Evolutionary conservation across 331 rosid species (phyloP), one percentile per base, ranked within the genome.

Genomic region (Saraca asoca): DNA sequence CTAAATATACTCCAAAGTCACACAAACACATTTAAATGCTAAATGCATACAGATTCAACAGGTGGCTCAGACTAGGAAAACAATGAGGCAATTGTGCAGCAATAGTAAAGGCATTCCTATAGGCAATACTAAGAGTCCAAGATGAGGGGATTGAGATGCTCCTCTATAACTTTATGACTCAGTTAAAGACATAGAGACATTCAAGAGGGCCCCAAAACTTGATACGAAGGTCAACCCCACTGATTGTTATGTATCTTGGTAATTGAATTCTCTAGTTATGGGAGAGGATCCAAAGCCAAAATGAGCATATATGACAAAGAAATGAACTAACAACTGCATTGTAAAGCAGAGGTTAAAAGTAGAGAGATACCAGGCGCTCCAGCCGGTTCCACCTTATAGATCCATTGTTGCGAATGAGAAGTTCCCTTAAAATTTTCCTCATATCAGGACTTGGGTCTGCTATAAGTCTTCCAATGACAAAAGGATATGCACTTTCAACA

Each of bases 321-420:
- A 24, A 24, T 24, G 31, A 24, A 24, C 51, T 51, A 43, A 58
- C 44, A n/a, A n/a, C n/a, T n/a, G n/a, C n/a, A 62, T 53, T 15
- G 49, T 33, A 19, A 13, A 44, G 39, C 61, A 58, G 24, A 42
- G 10, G 9, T 9, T 49, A 54, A 45, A 72, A 73, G 42, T 24
- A 29, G n/a, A 50, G 53, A 79, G 57, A 54, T 83, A 94, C 99
- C 79, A 90, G 75, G 72, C 97, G 97, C 74, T 88, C 97, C 33
- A 94, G 83, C 78, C 99, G 91, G 79, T 81, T 88, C 99, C 99
- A 94, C 79, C 99, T 81, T 39, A 94, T 80, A 33, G 99, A 86
- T 78, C 99, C 99, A 66, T 94, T 80, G 14, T 85, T 88, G 50
- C 87, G 63, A 66, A 94, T 94, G 52, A 94, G 79, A 76, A 94